Conservation (phyloP, 1,284 basidiomycete genomes). For the Bondarzewia mesenterica region DNA sequence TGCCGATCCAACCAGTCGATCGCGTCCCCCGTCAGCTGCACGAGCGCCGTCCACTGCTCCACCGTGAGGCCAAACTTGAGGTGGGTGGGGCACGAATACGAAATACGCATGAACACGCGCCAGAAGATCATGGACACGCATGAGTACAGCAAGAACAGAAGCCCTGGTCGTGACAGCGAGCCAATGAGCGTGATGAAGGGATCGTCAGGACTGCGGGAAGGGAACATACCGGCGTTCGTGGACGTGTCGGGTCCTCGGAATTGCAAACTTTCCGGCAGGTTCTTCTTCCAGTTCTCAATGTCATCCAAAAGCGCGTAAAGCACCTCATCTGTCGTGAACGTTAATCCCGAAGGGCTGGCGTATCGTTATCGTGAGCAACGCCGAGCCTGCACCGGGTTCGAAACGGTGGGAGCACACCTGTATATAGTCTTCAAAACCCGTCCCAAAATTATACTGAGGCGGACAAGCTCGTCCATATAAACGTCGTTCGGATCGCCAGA, state of each 20-base stretch:
- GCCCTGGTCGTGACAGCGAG: conserved; percentile 35
- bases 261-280: conserved; percentile 66
- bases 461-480: conserved; percentile 82
- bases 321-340: conserved; percentile 73
- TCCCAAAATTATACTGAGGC: conserved; percentile 81
- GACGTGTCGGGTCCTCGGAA: conserved; percentile 65
- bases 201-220: neutral
- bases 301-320: conserved; percentile 64
- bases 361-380: neutral
- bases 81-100: conserved; percentile 79
- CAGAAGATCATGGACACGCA: conserved; percentile 87
- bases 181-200: neutral
- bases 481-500: conserved; percentile 65
- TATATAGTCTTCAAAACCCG: conserved; percentile 88
- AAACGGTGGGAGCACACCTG: conserved; percentile 42
- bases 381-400: neutral
- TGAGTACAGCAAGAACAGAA: conserved; percentile 81
- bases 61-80: conserved; percentile 79
- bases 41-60: conserved; percentile 71
- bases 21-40: conserved; percentile 65
- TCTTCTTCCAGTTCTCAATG: conserved; percentile 70
- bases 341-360: conserved; percentile 75
- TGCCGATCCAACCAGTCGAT: conserved; percentile 88
- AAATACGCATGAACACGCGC: conserved; percentile 93
- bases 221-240: conserved; percentile 47